These are phyloP conservation scores for Blastomyces parvus DNA, from an alignment of 2,329 filamentous ascomycete species.

Conservation along the genomic window DNA sequence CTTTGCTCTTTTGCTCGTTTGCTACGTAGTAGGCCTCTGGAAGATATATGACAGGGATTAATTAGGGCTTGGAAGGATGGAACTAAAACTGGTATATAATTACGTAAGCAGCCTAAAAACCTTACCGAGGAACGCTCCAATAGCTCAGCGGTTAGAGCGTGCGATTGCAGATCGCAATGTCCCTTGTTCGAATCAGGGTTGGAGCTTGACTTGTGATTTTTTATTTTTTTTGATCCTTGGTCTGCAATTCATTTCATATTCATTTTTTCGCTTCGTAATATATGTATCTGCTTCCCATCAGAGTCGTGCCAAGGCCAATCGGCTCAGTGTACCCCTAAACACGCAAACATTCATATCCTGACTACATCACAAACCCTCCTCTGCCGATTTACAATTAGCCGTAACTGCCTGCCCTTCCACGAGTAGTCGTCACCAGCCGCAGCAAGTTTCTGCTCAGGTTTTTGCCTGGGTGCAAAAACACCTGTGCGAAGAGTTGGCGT, in stretches of 20 bases:
- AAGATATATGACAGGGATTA: too few species aligned
- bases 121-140: not conserved
- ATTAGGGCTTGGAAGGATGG: not conserved
- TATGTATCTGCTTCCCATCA: not conserved
- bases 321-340: not conserved
- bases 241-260: not conserved
- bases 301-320: not conserved
- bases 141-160: constrained; percentile 9
- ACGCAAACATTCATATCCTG: constrained; percentile 33
- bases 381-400: constrained; percentile 52
- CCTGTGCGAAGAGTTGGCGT: constrained; percentile 51
- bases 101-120: not conserved
- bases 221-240: not conserved
- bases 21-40: too few species aligned
- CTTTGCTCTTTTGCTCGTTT: not conserved
- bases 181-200: constrained; percentile 10
- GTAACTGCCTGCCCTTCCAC: constrained; percentile 48
- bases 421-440: constrained; percentile 19
- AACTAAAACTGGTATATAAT: not conserved
- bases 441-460: constrained; percentile 1
- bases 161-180: constrained; percentile 10
- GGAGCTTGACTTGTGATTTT: not conserved
- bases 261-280: not conserved
- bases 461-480: constrained; percentile 38
- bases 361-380: constrained; percentile 50